Conservation (phyloP, 2,329 filamentous ascomycete species). For the Shiraia sp. region DNA sequence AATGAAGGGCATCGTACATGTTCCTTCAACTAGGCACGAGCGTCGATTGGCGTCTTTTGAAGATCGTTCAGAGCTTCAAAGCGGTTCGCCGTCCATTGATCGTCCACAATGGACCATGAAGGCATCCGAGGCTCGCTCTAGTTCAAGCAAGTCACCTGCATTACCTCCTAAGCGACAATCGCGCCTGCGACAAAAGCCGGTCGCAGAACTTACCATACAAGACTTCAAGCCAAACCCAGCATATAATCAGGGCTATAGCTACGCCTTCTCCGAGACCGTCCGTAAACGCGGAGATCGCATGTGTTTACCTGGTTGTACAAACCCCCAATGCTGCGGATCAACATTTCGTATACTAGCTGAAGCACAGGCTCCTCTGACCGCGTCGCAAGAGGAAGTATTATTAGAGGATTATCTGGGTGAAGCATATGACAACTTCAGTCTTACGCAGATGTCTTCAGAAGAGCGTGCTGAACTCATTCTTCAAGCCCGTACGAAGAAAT, state of each 20-base stretch:
- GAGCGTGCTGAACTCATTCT: conserved; percentile 70
- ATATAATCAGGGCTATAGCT: conserved; percentile 70
- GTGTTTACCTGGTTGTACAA: conserved; percentile 73
- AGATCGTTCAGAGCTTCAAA: conserved; percentile 5
- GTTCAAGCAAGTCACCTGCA: conserved; percentile 7
- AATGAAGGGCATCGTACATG: conserved; percentile 7
- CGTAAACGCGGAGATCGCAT: conserved; percentile 70
- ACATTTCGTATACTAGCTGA: conserved; percentile 69
- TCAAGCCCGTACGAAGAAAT: conserved; percentile 72
- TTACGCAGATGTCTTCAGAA: conserved; percentile 57
- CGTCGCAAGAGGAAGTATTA: conserved; percentile 43
- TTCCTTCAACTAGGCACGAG: conserved; percentile 3
- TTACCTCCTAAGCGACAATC: conserved; percentile 8
- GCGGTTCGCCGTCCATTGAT: conserved; percentile 13
- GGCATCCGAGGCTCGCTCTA: conserved; percentile 12
- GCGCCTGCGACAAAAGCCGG: conserved; percentile 57
- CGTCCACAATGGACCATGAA: conserved; percentile 30
- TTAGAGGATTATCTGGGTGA: conserved; percentile 61
- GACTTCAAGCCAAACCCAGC: conserved; percentile 84
- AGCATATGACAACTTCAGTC: conserved; percentile 40
- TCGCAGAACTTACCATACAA: conserved; percentile 62
- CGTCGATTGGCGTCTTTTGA: conserved; percentile 5
- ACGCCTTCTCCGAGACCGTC: conserved; percentile 75
- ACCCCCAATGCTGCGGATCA: conserved; percentile 75
- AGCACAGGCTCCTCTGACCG: conserved; percentile 33